phyloP scores from a whole-genome alignment of 2,329 filamentous ascomycete species.

The Thyridium curvatum region DNA sequence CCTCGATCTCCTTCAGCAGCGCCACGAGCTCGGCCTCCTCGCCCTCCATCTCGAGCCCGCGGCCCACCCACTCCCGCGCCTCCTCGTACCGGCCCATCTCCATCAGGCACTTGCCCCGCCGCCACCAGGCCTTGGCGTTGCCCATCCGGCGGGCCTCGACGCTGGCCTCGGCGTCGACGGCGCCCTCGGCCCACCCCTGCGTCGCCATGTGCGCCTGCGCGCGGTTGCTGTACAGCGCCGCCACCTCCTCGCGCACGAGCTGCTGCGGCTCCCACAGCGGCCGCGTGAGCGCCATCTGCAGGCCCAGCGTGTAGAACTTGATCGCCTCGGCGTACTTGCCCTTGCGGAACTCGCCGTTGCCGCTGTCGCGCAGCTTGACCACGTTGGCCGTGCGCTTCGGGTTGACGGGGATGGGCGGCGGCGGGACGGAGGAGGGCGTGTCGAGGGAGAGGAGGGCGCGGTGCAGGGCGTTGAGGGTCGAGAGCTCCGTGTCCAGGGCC shows the following conservation, averaged over 20 bases:
- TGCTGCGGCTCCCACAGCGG: constrained; percentile 84
- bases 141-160: constrained; percentile 81
- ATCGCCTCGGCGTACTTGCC: constrained; percentile 68
- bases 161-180: constrained; percentile 81
- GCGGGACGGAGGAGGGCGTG: constrained; percentile 60
- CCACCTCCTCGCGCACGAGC: constrained; percentile 78
- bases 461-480: constrained; percentile 73
- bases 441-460: constrained; percentile 62
- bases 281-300: constrained; percentile 79
- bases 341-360: constrained; percentile 79
- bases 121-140: constrained; percentile 94
- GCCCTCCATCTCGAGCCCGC: constrained; percentile 77
- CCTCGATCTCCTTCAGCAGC: constrained; percentile 57
- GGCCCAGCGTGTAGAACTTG: constrained; percentile 75
- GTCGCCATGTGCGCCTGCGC: constrained; percentile 85
- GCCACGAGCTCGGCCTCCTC: constrained; percentile 58
- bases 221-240: constrained; percentile 74
- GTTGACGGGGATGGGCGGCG: constrained; percentile 84
- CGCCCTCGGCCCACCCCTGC: constrained; percentile 76
- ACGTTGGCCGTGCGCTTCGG: constrained; percentile 86
- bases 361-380: constrained; percentile 82
- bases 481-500: constrained; percentile 58
- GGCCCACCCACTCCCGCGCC: constrained; percentile 70
- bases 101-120: constrained; percentile 73
- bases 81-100: constrained; percentile 90